Base-by-base conservation (phyloP, 2,329 filamentous ascomycete species). In the Cercospora zeae-maydis region DNA sequence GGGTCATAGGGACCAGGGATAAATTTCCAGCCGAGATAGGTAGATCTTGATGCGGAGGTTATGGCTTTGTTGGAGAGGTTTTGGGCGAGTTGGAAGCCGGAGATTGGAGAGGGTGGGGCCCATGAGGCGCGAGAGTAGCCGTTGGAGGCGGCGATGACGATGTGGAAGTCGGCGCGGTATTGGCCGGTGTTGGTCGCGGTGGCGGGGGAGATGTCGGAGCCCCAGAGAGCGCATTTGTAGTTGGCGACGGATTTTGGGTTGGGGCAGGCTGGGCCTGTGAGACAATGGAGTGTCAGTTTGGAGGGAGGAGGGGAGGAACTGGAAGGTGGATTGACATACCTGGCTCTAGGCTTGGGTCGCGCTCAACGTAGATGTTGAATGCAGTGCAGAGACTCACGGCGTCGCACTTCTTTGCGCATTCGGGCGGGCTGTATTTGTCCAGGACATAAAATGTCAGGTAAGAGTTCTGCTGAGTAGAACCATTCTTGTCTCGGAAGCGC, bases 141-240 rank as follows among this genome's bases (percentile, higher is more conserved):
- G 39, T 74, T 69, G 34, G 67, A 70, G 21, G 63, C 71, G n/a
- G 69, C 66, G 55, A 73, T 69, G 36, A 73, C 70, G 52, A 71
- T 66, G 52, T 72, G 66, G 58, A 71, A 72, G 21, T 72, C 47
- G 34, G 68, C 59, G 34, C 56, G 69, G 56, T 63, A 69, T 54
- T 70, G 64, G 27, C 70, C 71, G 27, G 52, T 58, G 66, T 72
- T 73, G 61, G 67, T 72, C 9, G 70, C 71, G 11, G 66, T 57
- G 1, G 58, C 42, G 13, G 67, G 58, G 36, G 67, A 66, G 62
- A 76, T 69, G 39, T 65, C 66, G 51, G 74, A 74, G 33, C 74
- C 71, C 72, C 72, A 75, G 60, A 74, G 69, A 4, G 72, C 70
- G 63, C 73, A 75, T 64, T 74, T 74, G 69, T 69, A 73, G 67